A percentile compares a stretch with the other conserved stretches of the same genome.
Conservation (phyloP, 2,329 filamentous ascomycete species). For the Colletotrichum tanaceti region DNA sequence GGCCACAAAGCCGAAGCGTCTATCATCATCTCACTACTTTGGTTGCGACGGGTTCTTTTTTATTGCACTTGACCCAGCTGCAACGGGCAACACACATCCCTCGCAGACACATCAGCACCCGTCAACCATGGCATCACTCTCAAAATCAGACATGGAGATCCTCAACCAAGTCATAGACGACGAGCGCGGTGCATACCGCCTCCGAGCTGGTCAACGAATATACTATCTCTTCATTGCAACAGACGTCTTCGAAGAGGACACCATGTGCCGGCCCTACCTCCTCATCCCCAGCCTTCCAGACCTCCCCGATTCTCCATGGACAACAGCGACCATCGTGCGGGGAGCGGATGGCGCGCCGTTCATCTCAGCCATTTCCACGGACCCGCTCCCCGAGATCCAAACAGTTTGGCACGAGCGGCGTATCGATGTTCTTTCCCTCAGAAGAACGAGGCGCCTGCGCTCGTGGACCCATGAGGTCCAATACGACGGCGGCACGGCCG, state of each 20-base stretch:
- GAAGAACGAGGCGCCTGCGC: constrained; percentile 42
- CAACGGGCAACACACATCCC: too few species aligned
- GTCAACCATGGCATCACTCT: too few species aligned
- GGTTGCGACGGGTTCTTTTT: too few species aligned
- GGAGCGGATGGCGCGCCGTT: constrained; percentile 38
- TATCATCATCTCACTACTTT: too few species aligned
- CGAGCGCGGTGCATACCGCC: too few species aligned
- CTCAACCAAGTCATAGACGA: too few species aligned
- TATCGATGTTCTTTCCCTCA: constrained; percentile 44
- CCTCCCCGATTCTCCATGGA: constrained; percentile 45
- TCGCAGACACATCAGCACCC: too few species aligned
- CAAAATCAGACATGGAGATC: too few species aligned
- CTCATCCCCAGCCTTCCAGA: constrained; percentile 46
- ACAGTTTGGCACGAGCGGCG: constrained; percentile 43
- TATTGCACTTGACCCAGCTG: too few species aligned
- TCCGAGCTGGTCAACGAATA: too few species aligned
- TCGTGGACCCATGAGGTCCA: constrained; percentile 22
- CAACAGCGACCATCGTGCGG: constrained; percentile 43
- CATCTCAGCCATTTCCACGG: constrained; percentile 27
- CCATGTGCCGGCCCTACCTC: constrained; percentile 49
- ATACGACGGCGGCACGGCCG: constrained; percentile 5
- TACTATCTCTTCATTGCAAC: constrained; percentile 36
- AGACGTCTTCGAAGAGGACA: constrained; percentile 46
- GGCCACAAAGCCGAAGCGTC: too few species aligned
- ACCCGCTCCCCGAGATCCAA: too few species aligned